Conservation (phyloP, 179 eudicot species). For the Patellifolia procumbens region DNA sequence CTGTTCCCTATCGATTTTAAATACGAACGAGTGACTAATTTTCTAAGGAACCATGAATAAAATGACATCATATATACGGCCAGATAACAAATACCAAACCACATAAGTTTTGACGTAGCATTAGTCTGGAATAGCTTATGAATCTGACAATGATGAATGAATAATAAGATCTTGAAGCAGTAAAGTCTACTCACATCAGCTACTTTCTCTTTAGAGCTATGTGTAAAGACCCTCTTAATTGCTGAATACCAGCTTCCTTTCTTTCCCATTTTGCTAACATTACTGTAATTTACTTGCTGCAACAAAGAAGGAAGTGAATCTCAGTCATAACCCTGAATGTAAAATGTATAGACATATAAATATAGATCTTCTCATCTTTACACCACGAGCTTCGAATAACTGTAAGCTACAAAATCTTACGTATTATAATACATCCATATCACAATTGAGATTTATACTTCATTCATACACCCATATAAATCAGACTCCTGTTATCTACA, state of each 20-base stretch:
- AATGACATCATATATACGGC: background rate
- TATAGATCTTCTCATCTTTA: background rate
- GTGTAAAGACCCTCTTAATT: conserved; percentile 76
- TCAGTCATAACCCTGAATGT: background rate
- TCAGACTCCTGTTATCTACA: background rate
- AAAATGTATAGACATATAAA: background rate
- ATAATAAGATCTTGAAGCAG: background rate
- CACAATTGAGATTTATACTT: too few relatives aligned
- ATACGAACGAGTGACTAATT: background rate
- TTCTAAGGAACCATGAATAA: background rate
- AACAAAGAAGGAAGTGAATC: conserved; percentile 9
- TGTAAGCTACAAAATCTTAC: too few relatives aligned
- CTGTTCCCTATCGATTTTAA: conserved; percentile 49
- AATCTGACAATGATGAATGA: conserved; percentile 1
- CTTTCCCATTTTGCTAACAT: conserved; percentile 92
- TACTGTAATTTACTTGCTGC: conserved; percentile 44
- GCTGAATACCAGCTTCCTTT: conserved; percentile 98
- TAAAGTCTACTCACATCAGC: conserved; percentile 55
- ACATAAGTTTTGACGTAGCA: background rate
- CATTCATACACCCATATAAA: background rate
- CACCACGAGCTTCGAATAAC: too few relatives aligned
- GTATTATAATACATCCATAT: too few relatives aligned
- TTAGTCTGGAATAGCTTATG: background rate
- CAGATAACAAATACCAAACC: background rate
- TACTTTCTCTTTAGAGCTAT: conserved; percentile 77